phyloP scores from a whole-genome alignment of 225 moss, liverwort and hornwort genomes.

The Marchantia paleacea region DNA sequence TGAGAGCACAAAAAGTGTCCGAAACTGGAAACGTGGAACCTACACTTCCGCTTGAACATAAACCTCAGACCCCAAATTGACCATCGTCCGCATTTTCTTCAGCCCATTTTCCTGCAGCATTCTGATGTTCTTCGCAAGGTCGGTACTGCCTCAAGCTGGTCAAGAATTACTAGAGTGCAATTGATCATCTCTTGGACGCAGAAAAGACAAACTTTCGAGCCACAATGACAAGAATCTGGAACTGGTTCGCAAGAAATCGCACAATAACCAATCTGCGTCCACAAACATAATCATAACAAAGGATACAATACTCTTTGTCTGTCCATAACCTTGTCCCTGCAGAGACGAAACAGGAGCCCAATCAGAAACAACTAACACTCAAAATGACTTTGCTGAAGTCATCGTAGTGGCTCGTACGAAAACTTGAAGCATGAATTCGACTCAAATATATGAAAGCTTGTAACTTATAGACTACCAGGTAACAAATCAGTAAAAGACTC shows the following conservation, averaged over 20 bases:
- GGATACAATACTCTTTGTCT: conserved; percentile 39
- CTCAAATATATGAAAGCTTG: neutral
- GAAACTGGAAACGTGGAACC: neutral
- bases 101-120: conserved; percentile 67
- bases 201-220: neutral
- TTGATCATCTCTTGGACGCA: neutral
- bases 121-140: conserved; percentile 75
- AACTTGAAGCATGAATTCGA: neutral
- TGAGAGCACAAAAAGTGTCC: neutral
- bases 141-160: conserved; percentile 31
- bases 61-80: conserved; percentile 87
- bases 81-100: conserved; percentile 72
- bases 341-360: neutral
- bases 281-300: neutral
- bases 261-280: neutral
- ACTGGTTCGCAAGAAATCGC: neutral
- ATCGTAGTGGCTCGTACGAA: too few relatives aligned
- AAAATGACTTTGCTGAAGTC: neutral
- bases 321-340: conserved; percentile 48
- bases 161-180: conserved; percentile 8
- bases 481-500: too few relatives aligned
- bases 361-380: neutral
- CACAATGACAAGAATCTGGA: neutral
- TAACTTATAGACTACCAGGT: neutral
- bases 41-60: conserved; percentile 89